Evolutionary conservation across 2,329 filamentous ascomycete genomes (phyloP), one percentile per base, ranked within the genome.

Genomic region (Dothistroma septosporum): DNA sequence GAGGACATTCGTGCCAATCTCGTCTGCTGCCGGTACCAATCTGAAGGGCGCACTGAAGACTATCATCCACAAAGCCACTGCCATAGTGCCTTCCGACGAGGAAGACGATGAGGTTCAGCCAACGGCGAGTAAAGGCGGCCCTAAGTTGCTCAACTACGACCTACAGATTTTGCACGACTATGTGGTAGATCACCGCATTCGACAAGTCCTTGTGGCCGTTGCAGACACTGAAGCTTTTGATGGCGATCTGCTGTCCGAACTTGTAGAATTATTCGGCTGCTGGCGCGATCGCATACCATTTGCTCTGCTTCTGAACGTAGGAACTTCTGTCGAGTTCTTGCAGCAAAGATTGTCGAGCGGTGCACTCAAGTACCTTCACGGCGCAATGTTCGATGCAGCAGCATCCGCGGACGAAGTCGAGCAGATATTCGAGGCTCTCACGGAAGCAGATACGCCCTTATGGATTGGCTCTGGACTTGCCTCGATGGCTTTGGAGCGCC

Each of bases 221-320:
- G 87, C 92, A 72, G 90, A 94, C 70, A 91, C 89, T 64, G 91
- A 94, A 75, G 90, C 87, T 0, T 92, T 94, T 70, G 90, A 92
- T 67, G 85, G 85, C 52, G 78, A 78, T 32, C 75, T 94, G n/a
- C 76, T 95, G 12, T 86, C 86, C 1, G 89, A 93, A 60, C 71
- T 91, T 37, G 82, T 93, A 50, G 79, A 82, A 41, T 80, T 92
- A 5, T 81, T 93, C 61, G 83, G 83, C 63, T 84, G 82, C 46
- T 94, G 90, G 89, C 82, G 85, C 9, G 84, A 89, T 65, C 87
- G 88, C 24, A 89, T 94, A 52, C 88, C 87, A 0, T 92, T 94
- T 64, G 84, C 89, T 1, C 78, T 92, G 0, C 78, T 95, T 1
- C 90, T 94, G 68, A 90, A 90, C 47, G 84, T 95, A 58, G 90